A percentile compares a stretch with the other conserved stretches of the same genome.
These are phyloP conservation scores for Pestalotiopsis sp. DNA, from an alignment of 2,329 filamentous ascomycete genomes.

Conservation along the genomic window DNA sequence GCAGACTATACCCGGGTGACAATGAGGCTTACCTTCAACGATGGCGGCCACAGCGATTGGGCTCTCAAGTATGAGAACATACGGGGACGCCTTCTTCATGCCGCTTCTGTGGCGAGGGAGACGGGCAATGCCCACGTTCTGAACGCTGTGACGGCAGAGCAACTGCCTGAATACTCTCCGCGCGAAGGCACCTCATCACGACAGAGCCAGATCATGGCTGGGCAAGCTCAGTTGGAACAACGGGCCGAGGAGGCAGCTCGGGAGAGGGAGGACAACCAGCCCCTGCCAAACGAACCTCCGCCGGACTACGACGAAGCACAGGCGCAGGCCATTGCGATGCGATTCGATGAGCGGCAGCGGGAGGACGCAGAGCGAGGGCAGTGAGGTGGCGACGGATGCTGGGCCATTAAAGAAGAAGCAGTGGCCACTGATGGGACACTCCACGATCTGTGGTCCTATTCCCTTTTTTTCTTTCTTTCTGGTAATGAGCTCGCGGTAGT, in stretches of 20 bases:
- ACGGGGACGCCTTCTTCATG: slow-evolving; percentile 80
- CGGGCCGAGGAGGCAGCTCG: slow-evolving; percentile 24
- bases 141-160: slow-evolving; percentile 72
- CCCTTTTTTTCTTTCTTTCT: background rate
- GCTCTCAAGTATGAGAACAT: slow-evolving; percentile 79
- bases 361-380: slow-evolving; percentile 66
- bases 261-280: slow-evolving; percentile 29
- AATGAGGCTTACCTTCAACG: slow-evolving; percentile 85
- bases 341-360: slow-evolving; percentile 69
- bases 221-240: slow-evolving; percentile 23
- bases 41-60: slow-evolving; percentile 94
- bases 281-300: slow-evolving; percentile 71
- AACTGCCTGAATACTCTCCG: slow-evolving; percentile 84
- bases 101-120: slow-evolving; percentile 71
- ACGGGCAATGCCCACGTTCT: slow-evolving; percentile 56
- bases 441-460: background rate
- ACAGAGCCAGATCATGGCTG: slow-evolving; percentile 18
- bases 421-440: background rate
- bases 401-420: background rate
- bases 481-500: background rate
- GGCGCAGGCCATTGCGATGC: slow-evolving; percentile 61
- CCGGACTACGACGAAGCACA: slow-evolving; percentile 93
- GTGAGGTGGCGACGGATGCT: slow-evolving; percentile 20
- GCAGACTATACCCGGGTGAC: slow-evolving; percentile 71
- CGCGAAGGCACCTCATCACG: slow-evolving; percentile 32